A percentile compares a stretch with the other conserved stretches of the same genome.
These are phyloP conservation scores for Yamadazyma endophytica DNA, from an alignment of 805 yeast species.

Conservation along the genomic window DNA sequence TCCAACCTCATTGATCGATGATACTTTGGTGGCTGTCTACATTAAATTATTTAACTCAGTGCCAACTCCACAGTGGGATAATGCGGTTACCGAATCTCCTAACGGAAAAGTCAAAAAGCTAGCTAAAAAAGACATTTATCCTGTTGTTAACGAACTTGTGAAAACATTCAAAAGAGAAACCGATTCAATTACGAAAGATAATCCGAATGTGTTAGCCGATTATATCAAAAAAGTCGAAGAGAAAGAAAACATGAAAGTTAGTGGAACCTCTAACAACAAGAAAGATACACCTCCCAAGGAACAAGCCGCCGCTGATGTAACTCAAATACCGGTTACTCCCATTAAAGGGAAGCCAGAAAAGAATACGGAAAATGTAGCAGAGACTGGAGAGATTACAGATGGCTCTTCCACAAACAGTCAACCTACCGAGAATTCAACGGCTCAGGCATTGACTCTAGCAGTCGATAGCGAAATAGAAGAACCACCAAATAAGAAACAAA, in stretches of 20 bases:
- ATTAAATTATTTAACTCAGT: slow-evolving; percentile 39
- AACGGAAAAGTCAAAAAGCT: slow-evolving; percentile 30
- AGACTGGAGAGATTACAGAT: no score
- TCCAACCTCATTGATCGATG: slow-evolving; percentile 72
- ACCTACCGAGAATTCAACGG: no score
- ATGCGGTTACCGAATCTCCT: slow-evolving; percentile 19
- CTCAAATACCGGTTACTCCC: no score
- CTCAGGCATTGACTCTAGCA: no score
- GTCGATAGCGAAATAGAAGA: no score
- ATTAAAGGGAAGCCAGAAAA: no score
- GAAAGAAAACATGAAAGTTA: not conserved
- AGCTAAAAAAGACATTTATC: slow-evolving; percentile 41
- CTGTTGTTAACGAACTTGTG: slow-evolving; percentile 33
- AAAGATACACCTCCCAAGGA: no score
- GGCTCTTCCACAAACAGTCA: no score
- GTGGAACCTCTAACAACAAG: no score
- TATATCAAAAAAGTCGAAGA: slow-evolving; percentile 12
- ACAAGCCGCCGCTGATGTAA: no score
- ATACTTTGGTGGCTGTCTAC: slow-evolving; percentile 60
- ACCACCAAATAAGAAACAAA: no score
- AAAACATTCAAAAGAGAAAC: slow-evolving; percentile 23
- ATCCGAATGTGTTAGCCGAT: slow-evolving; percentile 28
- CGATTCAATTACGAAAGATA: slow-evolving; percentile 26
- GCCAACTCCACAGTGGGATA: not conserved
- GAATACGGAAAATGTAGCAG: no score